Percentiles rank a stretch among this genome's conserved stretches.
Conservation (phyloP, 2,329 filamentous ascomycete genomes). For the Penicillium sp. region DNA sequence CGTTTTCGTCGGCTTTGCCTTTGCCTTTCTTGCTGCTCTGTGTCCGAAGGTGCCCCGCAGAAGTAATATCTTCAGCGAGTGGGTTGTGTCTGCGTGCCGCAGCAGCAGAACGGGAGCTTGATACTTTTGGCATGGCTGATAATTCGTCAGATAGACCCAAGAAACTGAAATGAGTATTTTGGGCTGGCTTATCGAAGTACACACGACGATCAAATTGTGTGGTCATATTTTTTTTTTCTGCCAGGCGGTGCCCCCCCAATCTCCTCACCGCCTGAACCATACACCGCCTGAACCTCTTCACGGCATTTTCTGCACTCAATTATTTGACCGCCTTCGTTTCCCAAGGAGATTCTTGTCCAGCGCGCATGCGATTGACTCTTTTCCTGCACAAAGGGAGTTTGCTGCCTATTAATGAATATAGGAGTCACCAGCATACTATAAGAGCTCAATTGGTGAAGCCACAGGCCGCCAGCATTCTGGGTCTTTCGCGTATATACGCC, state of each 20-base stretch:
- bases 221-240: conserved; percentile 38
- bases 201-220: conserved; percentile 35
- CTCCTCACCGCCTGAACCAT: not conserved
- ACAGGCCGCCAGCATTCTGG: not conserved
- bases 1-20: conserved; percentile 54
- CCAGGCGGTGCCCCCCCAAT: conserved; percentile 23
- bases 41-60: conserved; percentile 67
- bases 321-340: conserved; percentile 3
- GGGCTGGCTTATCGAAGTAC: conserved; percentile 7
- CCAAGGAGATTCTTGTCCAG: not conserved
- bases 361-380: not conserved
- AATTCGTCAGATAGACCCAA: not conserved
- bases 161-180: not conserved
- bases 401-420: not conserved
- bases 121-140: conserved; percentile 73
- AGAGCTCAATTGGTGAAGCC: not conserved
- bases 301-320: conserved; percentile 1
- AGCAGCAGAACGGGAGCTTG: conserved; percentile 55
- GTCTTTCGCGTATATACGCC: not conserved
- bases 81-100: conserved; percentile 75
- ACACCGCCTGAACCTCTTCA: not conserved
- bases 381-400: not conserved
- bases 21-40: conserved; percentile 69
- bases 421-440: not conserved
- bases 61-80: conserved; percentile 79